Conservation (phyloP, 305 asterid genomes). For the Solanum hybrid region DNA sequence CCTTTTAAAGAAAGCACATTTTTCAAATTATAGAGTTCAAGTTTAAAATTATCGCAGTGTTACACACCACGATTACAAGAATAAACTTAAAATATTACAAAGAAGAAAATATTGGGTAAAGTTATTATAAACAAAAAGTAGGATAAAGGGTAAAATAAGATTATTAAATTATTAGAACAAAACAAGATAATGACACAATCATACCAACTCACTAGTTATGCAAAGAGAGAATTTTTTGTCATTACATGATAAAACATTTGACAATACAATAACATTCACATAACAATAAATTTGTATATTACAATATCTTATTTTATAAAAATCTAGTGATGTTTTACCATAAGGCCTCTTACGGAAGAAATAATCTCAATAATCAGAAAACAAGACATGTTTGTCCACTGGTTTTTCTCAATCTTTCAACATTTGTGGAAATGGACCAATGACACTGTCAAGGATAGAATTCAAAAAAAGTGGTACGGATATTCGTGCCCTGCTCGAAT, state of each 20-base stretch:
- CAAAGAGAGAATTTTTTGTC: background rate
- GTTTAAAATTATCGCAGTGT: background rate
- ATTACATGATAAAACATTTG: background rate
- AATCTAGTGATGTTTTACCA: too few species aligned
- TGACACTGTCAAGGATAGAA: background rate
- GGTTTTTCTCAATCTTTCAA: background rate
- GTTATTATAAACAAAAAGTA: background rate
- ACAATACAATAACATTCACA: too few species aligned
- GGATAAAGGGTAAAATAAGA: background rate
- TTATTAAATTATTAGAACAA: background rate
- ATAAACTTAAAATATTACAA: background rate
- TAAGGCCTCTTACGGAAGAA: background rate
- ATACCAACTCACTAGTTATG: background rate
- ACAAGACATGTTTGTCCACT: background rate
- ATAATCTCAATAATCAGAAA: constrained; percentile 4
- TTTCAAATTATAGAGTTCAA: background rate
- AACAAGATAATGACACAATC: background rate
- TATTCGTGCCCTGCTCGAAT: background rate
- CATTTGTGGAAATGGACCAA: constrained; percentile 3
- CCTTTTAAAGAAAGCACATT: background rate
- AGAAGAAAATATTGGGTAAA: background rate
- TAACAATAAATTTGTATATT: too few species aligned
- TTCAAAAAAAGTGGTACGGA: background rate
- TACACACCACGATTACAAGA: background rate
- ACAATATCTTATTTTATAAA: too few species aligned